Percentiles rank a stretch among this genome's conserved stretches.
Conservation (phyloP, 2,329 filamentous ascomycete genomes). For the Fusarium illudens region DNA sequence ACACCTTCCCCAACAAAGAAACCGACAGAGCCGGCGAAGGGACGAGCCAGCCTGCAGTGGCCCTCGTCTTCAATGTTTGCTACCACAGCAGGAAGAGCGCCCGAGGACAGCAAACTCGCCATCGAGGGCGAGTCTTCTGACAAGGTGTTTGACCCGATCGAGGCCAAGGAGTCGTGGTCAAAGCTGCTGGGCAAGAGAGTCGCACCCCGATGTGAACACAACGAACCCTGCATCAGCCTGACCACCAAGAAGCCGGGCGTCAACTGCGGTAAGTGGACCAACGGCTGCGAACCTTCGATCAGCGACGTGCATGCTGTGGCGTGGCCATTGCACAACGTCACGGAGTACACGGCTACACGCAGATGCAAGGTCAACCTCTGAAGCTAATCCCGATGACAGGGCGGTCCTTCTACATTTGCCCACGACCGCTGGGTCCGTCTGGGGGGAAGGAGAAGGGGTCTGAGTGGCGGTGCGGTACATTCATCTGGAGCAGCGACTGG, state of each 20-base stretch:
- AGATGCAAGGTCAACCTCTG: not conserved
- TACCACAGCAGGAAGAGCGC: not conserved
- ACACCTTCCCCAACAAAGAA: slow-evolving; percentile 28
- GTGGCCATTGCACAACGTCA: slow-evolving; percentile 11
- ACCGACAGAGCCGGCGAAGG: slow-evolving; percentile 3
- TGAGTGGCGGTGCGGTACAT: slow-evolving; percentile 87
- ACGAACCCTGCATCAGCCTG: slow-evolving; percentile 84
- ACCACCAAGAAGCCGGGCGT: slow-evolving; percentile 89
- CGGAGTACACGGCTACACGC: not conserved
- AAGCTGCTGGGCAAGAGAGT: slow-evolving; percentile 80
- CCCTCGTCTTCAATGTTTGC: not conserved
- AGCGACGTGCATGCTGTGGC: slow-evolving; percentile 16
- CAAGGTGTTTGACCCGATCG: slow-evolving; percentile 71
- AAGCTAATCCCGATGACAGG: slow-evolving; percentile 50
- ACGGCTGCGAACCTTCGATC: no score
- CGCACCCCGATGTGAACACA: slow-evolving; percentile 84
- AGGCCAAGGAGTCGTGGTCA: slow-evolving; percentile 83
- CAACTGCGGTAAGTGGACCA: slow-evolving; percentile 69
- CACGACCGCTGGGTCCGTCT: slow-evolving; percentile 81
- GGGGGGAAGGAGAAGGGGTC: slow-evolving; percentile 86
- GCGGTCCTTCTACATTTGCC: slow-evolving; percentile 70
- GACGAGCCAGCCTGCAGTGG: not conserved
- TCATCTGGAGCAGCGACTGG: slow-evolving; percentile 75
- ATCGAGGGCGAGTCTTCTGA: slow-evolving; percentile 38
- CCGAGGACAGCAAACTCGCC: slow-evolving; percentile 1